Evolutionary conservation across 495 filamentous ascomycete genomes (phyloP).

Genomic region (Echria macrotheca): DNA sequence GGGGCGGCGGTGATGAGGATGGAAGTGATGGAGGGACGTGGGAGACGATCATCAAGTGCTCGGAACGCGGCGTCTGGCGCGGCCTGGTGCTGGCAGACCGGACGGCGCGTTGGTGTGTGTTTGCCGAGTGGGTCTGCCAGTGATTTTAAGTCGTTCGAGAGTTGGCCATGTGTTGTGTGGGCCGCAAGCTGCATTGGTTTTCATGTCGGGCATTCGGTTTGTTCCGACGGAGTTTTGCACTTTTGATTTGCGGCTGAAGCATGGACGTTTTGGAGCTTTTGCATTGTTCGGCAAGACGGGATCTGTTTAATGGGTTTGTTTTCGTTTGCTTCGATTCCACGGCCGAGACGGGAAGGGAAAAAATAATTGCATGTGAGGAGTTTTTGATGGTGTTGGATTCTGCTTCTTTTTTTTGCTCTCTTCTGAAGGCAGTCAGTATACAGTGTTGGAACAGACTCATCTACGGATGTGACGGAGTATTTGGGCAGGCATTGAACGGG

Average conservation of each 20-base stretch:
- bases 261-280: neutral
- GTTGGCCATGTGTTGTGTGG: neutral
- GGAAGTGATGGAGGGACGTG: slow-evolving; percentile 74
- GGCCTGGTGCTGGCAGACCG: slow-evolving; percentile 91
- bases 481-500: too few species aligned
- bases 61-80: slow-evolving; percentile 84
- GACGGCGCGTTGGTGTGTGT: slow-evolving; percentile 96
- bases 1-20: slow-evolving; percentile 46
- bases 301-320: slow-evolving; percentile 8
- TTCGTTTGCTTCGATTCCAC: neutral
- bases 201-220: neutral
- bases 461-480: neutral
- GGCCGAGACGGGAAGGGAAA: neutral
- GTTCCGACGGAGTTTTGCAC: slow-evolving; percentile 7
- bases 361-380: slow-evolving; percentile 8
- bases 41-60: slow-evolving; percentile 98
- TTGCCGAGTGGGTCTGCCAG: slow-evolving; percentile 83
- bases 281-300: neutral
- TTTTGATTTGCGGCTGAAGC: neutral
- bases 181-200: neutral
- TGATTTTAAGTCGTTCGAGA: too few species aligned
- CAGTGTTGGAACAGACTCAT: neutral
- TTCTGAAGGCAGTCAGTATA: neutral
- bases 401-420: neutral
- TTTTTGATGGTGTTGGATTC: slow-evolving; percentile 2